Evolutionary conservation across 2,329 filamentous ascomycete genomes (phyloP), one percentile per base, ranked within the genome.

Genomic region (Capronia americana): DNA sequence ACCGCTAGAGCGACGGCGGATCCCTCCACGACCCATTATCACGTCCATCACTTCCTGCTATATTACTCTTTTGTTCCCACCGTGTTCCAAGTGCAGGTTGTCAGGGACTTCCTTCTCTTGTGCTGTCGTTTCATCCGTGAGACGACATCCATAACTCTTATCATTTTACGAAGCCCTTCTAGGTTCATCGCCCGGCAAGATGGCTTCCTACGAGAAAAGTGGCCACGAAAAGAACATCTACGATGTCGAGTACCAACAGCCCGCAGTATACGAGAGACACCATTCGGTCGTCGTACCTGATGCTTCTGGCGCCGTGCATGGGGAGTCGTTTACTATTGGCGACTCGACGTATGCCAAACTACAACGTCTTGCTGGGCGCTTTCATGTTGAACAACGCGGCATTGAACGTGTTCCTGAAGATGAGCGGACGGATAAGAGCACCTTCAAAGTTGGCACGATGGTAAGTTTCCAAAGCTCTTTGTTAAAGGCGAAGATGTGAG

Each of bases 361-460:
- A 0, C 88, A 90, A 76, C 84, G 87, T 32, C 73, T 91, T 14
- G 89, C 88, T 0, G 87, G 85, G 51, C 87, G 83, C 72, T 82
- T 90, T 69, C 86, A 88, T 50, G 85, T 93, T 62, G 90, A 93
- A 78, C 87, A 91, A 79, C 82, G 90, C 74, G 90, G 90, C 61
- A 91, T 93, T 66, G 90, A 93, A 79, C 84, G 90, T 56, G 90
- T 92, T 38, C 90, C 89, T 0, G 86, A 87, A 61, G 82, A 89
- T 73, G 90, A 92, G 79, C 81, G 89, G 71, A 88, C 84, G 5
- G 88, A 91, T 76, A 85, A 80, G 41, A 87, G 85, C 26, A 83
- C 90, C 76, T 80, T 85, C 73, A 90, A 91, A 72, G 85, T 91
- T 68, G 87, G 87, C 58, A 92, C 89, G 28, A 86, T 92, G 87